Evolutionary conservation across 2,329 filamentous ascomycete genomes (phyloP), one percentile per base, ranked within the genome.

Genomic region (Pseudocercospora pini-densiflorae): DNA sequence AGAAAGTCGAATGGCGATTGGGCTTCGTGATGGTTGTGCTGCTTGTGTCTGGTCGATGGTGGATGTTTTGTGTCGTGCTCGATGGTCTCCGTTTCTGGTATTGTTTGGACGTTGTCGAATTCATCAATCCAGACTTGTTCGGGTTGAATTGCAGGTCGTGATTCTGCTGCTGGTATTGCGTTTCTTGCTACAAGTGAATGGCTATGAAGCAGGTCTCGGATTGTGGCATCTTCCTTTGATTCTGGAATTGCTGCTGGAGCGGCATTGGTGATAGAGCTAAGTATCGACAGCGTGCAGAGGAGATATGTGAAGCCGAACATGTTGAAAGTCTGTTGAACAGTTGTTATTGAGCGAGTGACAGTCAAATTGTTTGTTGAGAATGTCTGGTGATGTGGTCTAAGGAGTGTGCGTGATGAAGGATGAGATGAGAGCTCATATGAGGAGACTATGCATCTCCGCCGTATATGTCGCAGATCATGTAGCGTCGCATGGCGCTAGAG

Each of bases 51-150:
- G 1, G 14, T 24, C 14, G 21, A 24, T 54, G 2, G n/a, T 29
- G 23, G 16, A 55, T 31, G 2, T 55, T 31, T 27, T 5, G 12
- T 5, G 12, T 55, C 14, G 24, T 31, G 16, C 5, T 33, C 23
- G 51, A 10, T n/a, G 16, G 63, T 16, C 3, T 54, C 57, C 1
- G 53, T 7, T 12, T 33, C 36, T n/a, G 59, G 61, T 10, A 63
- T 19, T 6, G 53, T 21, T 61, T 63, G 54, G 27, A 63, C 55
- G 24, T 66, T 66, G 14, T 51, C 64, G 40, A 66, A 66, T 40
- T 63, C 64, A 24, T 66, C 61, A 36, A 66, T 57, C 64, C 64
- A 66, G 31, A 66, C 27, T 14, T 63, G 19, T 19, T 62, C 63
- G n/a, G 51, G 27, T 45, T 59, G 51, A 29, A 53, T 16, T 54